phyloP scores from a whole-genome alignment of 225 moss, liverwort and hornwort genomes.

The Marchantia paleacea region DNA sequence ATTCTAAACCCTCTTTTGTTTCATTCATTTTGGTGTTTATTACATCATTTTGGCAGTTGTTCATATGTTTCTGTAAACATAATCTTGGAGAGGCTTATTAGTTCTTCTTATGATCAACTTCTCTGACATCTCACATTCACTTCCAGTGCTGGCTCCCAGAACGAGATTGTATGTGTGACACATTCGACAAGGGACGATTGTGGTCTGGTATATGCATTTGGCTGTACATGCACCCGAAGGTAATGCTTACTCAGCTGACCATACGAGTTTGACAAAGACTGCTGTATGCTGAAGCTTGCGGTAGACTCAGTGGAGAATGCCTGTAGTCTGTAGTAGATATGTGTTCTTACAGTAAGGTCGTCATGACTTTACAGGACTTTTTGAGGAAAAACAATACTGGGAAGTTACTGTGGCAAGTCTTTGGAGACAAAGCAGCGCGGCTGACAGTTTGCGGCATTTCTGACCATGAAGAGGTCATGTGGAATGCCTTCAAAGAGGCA shows the following conservation, averaged over 20 bases:
- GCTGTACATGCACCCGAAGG: conserved; percentile 98
- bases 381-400: conserved; percentile 96
- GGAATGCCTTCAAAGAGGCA: conserved; percentile 82
- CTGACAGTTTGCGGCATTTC: conserved; percentile 65
- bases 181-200: conserved; percentile 52
- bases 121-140: background rate
- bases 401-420: conserved; percentile 86
- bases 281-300: background rate
- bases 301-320: background rate
- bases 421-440: conserved; percentile 57
- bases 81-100: too few relatives aligned
- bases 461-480: conserved; percentile 82
- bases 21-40: too few relatives aligned
- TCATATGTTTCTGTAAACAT: too few relatives aligned
- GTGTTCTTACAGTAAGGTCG: background rate
- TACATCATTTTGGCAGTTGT: too few relatives aligned
- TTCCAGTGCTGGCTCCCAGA: conserved; percentile 92
- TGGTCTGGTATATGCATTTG: conserved; percentile 70
- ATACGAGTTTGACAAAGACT: background rate
- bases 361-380: conserved; percentile 61
- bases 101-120: background rate
- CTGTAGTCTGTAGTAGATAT: background rate
- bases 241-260: conserved; percentile 3
- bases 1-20: too few relatives aligned
- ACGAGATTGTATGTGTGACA: conserved; percentile 82